Evolutionary conservation across 2,329 filamentous ascomycete species (phyloP), one percentile per base, ranked within the genome.

Genomic region (Paracorniculantispora psalliotae): DNA sequence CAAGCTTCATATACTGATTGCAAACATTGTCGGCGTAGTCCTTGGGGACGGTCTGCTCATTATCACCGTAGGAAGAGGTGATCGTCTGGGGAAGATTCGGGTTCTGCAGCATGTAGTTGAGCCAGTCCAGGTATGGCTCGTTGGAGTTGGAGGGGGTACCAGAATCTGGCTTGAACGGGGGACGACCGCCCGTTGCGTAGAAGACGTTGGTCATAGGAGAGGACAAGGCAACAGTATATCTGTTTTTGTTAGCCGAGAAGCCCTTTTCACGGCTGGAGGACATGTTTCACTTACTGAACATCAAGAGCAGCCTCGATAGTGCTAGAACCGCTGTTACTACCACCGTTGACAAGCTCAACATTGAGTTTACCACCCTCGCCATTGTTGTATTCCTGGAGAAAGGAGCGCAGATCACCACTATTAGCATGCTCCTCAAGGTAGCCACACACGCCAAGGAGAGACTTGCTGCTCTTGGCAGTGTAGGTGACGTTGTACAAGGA

Each of bases 1-100:
- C 53, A 25, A 57, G 47, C 39, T 60, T 60, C 52, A 60, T 57
- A 53, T 57, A 60, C 30, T 57, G 30, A n/a, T 49, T 39, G 48
- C 59, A 60, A n/a, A 60, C 59, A 2, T 49, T 48, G 23, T 57
- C 52, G 12, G 47, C 39, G 21, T 60, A 60, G 47, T 60, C 59
- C 13, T 49, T 33, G 28, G 52, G 52, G 4, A 60, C 52, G 15
- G 30, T 51, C 19, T 47, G 44, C 37, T 60, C 59, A 13, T 57
- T 47, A 28, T 57, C 59, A 23, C 59, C 52, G 25, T 60, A 60
- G n/a, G 59, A 60, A 37, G 54, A 52, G 21, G 59, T 47, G 39
- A 57, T 46, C 21, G 59, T 60, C 30, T 57, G 46, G 10, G 59
- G 37, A 21, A 48, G 53, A 21, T 47, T n/a, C 25, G 49, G 23